Base-by-base conservation (phyloP, 164 flowering plant genomes). In the Kalanchoe fedtschenkoi region DNA sequence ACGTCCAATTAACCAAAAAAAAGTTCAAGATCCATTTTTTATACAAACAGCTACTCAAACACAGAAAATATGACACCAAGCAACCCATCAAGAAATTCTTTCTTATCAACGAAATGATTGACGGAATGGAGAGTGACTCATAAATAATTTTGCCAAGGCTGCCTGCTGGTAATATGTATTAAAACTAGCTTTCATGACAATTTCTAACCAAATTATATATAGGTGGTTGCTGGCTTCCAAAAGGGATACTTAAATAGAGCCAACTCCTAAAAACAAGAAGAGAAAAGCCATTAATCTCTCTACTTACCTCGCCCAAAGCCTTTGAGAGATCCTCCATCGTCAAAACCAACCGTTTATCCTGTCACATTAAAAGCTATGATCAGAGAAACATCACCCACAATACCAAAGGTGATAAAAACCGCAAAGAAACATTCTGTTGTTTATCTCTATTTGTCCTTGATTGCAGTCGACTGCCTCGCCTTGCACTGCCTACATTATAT, bases 251-350 rank as follows among this genome's bases (percentile, higher is more conserved):
- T 43, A n/a, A 43, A 6, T 24, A 43, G 39, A 37, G 39, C 39
- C 51, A 2, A 43, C 6, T 13, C 16, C 34, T 60, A 39, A 9
- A 42, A 19, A 34, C 19, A 60, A 26, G 42, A 26, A 34, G 53
- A 66, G 21, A 29, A 47, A 22, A 22, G 8, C 30, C 55, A 47
- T 22, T 51, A 39, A 54, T 22, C 51, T 57, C 9, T 39, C 16
- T 15, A 62, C 62, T 69, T 79, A 92, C 98, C 95, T 93, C 99
- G 29, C 69, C 78, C 66, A 93, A 69, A 63, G 96, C 90, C 76
- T 80, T 88, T 33, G 97, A 88, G n/a, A 90, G 84, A 62, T 90
- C 99, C 22, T 93, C 99, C 97, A 90, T 90, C 21, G 96, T 85
- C 83, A 93, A 80, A 58, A 81, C 80, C 28, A 90, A 74, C 55